Evolutionary conservation across 78 protist species (phyloP).

Genomic region (Capsaspora owczarzaki): DNA sequence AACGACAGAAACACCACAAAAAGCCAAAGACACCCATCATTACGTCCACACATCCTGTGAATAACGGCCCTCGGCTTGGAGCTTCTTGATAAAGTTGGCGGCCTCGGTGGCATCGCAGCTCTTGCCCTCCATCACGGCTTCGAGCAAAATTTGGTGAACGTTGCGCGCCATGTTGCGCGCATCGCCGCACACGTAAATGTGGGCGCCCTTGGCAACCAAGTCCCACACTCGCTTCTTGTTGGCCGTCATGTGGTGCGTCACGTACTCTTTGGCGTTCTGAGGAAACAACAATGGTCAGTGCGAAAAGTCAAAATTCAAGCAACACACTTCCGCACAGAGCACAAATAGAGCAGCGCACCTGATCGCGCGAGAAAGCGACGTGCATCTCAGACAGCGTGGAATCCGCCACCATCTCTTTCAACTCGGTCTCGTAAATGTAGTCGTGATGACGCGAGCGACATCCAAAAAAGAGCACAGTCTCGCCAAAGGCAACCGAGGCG

Average conservation of each 20-base stretch:
- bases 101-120: constrained; percentile 18
- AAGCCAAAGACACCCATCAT: too few species aligned
- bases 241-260: constrained; percentile 50
- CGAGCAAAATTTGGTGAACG: constrained; percentile 42
- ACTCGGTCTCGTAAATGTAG: constrained; percentile 62
- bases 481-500: too few species aligned
- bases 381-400: background rate
- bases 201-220: background rate
- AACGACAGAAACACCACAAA: too few species aligned
- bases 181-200: constrained; percentile 59
- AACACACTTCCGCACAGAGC: too few species aligned
- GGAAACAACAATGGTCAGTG: too few species aligned
- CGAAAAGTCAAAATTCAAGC: too few species aligned
- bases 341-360: too few species aligned
- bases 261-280: constrained; percentile 56
- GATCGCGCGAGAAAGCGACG: too few species aligned
- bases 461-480: constrained; percentile 85
- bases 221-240: constrained; percentile 7
- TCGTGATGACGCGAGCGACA: constrained; percentile 71
- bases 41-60: constrained; percentile 59
- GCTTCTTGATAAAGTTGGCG: constrained; percentile 28
- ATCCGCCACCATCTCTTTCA: too few species aligned
- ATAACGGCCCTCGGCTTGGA: constrained; percentile 30
- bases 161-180: constrained; percentile 63
- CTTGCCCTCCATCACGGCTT: constrained; percentile 12